A percentile compares a stretch with the other conserved stretches of the same genome.
Evolutionary conservation across 768 basidiomycete species (phyloP).

Genomic region (Leucosporidium scottii): DNA sequence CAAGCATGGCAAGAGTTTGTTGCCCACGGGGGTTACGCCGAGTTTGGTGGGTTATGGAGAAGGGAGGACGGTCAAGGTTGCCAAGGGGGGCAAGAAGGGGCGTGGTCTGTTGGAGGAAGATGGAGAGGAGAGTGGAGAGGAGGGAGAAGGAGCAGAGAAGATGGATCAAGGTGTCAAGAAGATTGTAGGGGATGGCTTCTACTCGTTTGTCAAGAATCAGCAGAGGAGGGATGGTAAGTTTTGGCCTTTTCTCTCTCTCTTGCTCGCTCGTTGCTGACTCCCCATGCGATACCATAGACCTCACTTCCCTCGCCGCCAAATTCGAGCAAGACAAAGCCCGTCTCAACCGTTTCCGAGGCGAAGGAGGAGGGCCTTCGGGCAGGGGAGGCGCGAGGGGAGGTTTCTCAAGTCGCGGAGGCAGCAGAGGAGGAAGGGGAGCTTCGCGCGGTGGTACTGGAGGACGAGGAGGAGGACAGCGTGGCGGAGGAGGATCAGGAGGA

Average conservation of each 20-base stretch:
- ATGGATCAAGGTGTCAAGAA: constrained; percentile 16
- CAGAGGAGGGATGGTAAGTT: constrained; percentile 20
- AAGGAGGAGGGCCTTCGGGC: neutral
- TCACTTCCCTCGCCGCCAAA: constrained; percentile 10
- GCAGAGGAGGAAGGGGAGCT: neutral
- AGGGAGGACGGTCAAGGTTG: constrained; percentile 17
- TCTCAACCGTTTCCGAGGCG: neutral
- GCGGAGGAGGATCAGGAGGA: constrained; percentile 1
- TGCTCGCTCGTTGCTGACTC: no score
- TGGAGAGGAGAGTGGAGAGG: neutral
- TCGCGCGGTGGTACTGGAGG: constrained; percentile 1
- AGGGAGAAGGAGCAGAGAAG: neutral
- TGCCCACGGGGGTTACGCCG: constrained; percentile 13
- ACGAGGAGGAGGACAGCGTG: neutral
- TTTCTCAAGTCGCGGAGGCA: neutral
- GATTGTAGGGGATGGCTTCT: constrained; percentile 34
- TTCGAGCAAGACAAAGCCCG: constrained; percentile 32
- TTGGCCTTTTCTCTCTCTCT: neutral
- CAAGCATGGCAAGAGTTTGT: constrained; percentile 23
- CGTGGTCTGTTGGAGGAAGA: neutral
- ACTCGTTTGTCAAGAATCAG: constrained; percentile 26
- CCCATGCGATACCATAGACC: no score
- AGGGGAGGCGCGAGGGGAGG: neutral
- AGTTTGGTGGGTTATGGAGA: constrained; percentile 25
- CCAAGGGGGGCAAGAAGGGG: constrained; percentile 15